Conservation (phyloP, 2,329 filamentous ascomycete genomes). For the Escovopsis sp. region DNA sequence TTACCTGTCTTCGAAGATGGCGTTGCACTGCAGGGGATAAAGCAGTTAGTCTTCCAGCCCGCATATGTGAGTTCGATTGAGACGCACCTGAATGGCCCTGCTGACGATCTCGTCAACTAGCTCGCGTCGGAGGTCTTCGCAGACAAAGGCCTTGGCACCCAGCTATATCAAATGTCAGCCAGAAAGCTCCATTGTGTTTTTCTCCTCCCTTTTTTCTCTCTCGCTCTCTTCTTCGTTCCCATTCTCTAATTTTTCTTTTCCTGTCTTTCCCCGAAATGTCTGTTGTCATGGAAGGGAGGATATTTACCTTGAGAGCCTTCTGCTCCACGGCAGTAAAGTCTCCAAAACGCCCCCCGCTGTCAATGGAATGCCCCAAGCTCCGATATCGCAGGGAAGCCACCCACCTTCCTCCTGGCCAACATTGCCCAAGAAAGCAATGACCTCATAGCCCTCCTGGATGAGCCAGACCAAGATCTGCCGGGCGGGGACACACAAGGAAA, state of each 20-base stretch:
- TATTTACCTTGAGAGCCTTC: constrained; percentile 35
- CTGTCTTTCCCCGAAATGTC: too few relatives aligned
- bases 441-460: constrained; percentile 10
- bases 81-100: constrained; percentile 50
- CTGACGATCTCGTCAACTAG: constrained; percentile 66
- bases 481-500: too few relatives aligned
- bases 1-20: constrained; percentile 41
- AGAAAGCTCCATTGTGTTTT: too few relatives aligned
- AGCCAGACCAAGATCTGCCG: constrained; percentile 23
- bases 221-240: too few relatives aligned
- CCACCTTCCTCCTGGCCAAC: constrained; percentile 47
- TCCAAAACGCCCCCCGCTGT: constrained; percentile 4
- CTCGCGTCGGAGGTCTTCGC: constrained; percentile 49
- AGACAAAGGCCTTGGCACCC: constrained; percentile 27
- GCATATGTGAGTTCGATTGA: constrained; percentile 2
- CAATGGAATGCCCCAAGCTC: too few relatives aligned
- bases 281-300: too few relatives aligned
- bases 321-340: constrained; percentile 54
- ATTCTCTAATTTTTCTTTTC: too few relatives aligned
- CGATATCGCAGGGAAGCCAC: too few relatives aligned
- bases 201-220: too few relatives aligned
- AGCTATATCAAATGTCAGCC: constrained; percentile 3
- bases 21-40: constrained; percentile 21
- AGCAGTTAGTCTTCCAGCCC: not conserved
- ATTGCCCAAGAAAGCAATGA: constrained; percentile 36